A percentile compares a stretch with the other conserved stretches of the same genome.
phyloP scores from a whole-genome alignment of 768 basidiomycete genomes.

The Mycena metata region DNA sequence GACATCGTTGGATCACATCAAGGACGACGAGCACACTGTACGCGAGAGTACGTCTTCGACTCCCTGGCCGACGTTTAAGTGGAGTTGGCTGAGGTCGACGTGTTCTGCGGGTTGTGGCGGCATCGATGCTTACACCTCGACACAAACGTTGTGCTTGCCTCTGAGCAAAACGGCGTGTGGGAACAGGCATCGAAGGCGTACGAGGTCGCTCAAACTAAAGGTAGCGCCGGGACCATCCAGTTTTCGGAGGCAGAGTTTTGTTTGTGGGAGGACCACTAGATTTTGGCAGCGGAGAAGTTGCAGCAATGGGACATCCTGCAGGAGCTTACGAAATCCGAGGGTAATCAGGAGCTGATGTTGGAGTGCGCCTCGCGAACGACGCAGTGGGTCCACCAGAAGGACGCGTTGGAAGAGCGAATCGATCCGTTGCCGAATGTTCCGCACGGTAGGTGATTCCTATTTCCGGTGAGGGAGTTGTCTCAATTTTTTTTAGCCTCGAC shows the following conservation, averaged over 20 bases:
- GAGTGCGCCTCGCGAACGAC: conserved; percentile 96
- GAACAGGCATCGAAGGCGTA: conserved; percentile 90
- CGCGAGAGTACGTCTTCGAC: conserved; percentile 89
- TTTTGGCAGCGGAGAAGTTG: conserved; percentile 93
- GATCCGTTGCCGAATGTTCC: conserved; percentile 84
- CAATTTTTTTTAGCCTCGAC: conserved; percentile 67
- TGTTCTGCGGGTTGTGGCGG: conserved; percentile 97
- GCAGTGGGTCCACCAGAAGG: conserved; percentile 90
- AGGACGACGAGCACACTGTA: conserved; percentile 83
- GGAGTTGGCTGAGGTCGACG: conserved; percentile 95
- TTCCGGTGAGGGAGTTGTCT: too few species aligned
- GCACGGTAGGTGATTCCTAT: conserved; percentile 54
- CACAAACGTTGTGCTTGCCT: conserved; percentile 88
- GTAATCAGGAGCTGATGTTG: conserved; percentile 91
- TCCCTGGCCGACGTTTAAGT: conserved; percentile 96
- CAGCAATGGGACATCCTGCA: conserved; percentile 98
- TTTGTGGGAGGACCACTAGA: conserved; percentile 99
- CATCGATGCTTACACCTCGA: conserved; percentile 90
- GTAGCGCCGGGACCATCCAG: conserved; percentile 83
- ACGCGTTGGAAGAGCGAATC: conserved; percentile 85
- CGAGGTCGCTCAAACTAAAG: conserved; percentile 90
- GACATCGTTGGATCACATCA: conserved; percentile 79
- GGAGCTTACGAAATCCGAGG: conserved; percentile 90
- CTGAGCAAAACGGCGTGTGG: conserved; percentile 99
- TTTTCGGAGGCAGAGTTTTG: conserved; percentile 97